Percentiles rank a stretch among this genome's conserved stretches.
Conservation (phyloP, 1,284 basidiomycete species). For the Sporisorium reilianum region DNA sequence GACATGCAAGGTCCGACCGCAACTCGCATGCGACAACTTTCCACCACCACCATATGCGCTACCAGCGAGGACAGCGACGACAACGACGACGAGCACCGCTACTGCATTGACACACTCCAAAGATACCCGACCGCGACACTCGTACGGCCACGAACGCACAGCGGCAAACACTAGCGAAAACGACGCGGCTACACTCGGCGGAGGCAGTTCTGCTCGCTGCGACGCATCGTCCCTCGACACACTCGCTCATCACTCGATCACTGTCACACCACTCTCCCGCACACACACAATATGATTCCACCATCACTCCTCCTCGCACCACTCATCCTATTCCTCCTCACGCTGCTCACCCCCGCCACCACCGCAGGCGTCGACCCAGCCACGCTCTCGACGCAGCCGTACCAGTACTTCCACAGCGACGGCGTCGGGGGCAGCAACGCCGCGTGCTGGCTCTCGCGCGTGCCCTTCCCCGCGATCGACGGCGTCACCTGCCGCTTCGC, state of each 20-base stretch:
- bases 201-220: too few relatives aligned
- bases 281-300: too few relatives aligned
- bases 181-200: too few relatives aligned
- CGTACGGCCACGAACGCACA: too few relatives aligned
- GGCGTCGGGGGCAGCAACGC: slow-evolving; percentile 28
- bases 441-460: slow-evolving; percentile 36
- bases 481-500: slow-evolving; percentile 34
- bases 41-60: background rate
- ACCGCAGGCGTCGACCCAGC: slow-evolving; percentile 7
- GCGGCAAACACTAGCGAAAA: too few relatives aligned
- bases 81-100: background rate
- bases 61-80: background rate
- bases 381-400: slow-evolving; percentile 16
- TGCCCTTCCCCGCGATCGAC: slow-evolving; percentile 24
- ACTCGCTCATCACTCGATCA: too few relatives aligned
- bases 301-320: too few relatives aligned
- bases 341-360: background rate
- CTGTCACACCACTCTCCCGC: too few relatives aligned
- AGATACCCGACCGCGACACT: too few relatives aligned
- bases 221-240: too few relatives aligned
- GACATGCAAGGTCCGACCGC: slow-evolving; percentile 1
- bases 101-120: too few relatives aligned
- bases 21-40: background rate
- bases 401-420: slow-evolving; percentile 45
- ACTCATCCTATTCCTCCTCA: background rate